These are phyloP conservation scores for Hyphodiscus hymeniophilus DNA, from an alignment of 495 filamentous ascomycete species.

Conservation along the genomic window DNA sequence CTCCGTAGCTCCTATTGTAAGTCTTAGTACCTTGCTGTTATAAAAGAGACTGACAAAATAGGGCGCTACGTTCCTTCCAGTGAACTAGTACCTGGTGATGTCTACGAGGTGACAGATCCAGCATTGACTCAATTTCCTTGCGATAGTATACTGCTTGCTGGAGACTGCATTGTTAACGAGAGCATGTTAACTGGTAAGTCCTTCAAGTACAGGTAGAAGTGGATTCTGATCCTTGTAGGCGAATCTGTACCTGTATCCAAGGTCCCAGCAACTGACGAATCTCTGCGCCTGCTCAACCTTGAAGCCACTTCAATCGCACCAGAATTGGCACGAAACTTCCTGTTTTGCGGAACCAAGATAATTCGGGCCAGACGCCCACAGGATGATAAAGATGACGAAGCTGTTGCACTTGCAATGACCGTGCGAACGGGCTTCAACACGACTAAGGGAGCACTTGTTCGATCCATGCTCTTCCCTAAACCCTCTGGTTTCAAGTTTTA, in stretches of 20 bases:
- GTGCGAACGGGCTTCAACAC: constrained; percentile 94
- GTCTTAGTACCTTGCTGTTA: constrained; percentile 21
- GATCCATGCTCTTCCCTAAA: constrained; percentile 98
- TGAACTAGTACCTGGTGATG: constrained; percentile 90
- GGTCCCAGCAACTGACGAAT: constrained; percentile 73
- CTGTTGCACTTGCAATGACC: constrained; percentile 84
- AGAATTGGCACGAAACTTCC: constrained; percentile 74
- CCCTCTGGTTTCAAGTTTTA: constrained; percentile 98
- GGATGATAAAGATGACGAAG: constrained; percentile 74
- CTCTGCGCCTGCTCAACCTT: constrained; percentile 64
- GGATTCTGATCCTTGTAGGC: constrained; percentile 35
- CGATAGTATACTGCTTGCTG: constrained; percentile 84
- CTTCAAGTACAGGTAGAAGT: constrained; percentile 17
- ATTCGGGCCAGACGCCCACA: constrained; percentile 84
- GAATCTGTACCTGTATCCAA: constrained; percentile 98
- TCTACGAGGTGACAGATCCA: constrained; percentile 96
- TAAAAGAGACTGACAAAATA: constrained; percentile 22
- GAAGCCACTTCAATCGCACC: constrained; percentile 70
- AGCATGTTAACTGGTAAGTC: constrained; percentile 88
- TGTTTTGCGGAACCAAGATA: constrained; percentile 94
- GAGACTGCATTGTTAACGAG: constrained; percentile 98
- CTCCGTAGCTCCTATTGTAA: constrained; percentile 90
- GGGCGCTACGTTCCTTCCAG: constrained; percentile 79
- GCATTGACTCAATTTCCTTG: constrained; percentile 89
- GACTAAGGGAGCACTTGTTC: constrained; percentile 90